Evolutionary conservation across 495 filamentous ascomycete genomes (phyloP), one percentile per base, ranked within the genome.

Genomic region (Poronia punctata): DNA sequence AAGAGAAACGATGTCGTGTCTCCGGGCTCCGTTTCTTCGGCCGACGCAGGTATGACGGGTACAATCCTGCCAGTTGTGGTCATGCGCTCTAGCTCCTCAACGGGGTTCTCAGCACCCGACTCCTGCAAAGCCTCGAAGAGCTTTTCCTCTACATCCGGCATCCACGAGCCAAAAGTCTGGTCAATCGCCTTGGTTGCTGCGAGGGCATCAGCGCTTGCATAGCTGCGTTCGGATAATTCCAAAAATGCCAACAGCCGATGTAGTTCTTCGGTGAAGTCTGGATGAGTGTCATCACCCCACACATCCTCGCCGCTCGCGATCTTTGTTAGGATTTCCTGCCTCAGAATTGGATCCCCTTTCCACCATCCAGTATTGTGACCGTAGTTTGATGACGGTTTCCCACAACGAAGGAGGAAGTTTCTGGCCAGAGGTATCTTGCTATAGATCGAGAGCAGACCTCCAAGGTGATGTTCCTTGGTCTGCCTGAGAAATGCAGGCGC

Each of bases 201-300:
- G 11, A 66, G 47, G 15, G 45, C 40, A 49, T 89, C 85, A 11
- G 71, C 71, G 39, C 83, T 86, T 5, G 84, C 89, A 59, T 93
- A 96, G n/a, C 80, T 75, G 28, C 89, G 79, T 5, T 81, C 71
- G 9, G 88, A 86, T 14, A 58, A 63, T 46, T 93, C 85, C 22
- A 95, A 68, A 51, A 96, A 94, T 15, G 87, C 88, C 63, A 95
- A 76, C n/a, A 95, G 52, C 17, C 89, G 79, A 54, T 94, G 88
- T 12, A 75, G 52, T 52, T 85, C 81, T 16, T 71, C 61, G 12
- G 64, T 33, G 38, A 81, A 65, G 4, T 57, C 47, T 17, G 58
- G 33, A 11, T 53, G 45, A 12, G 45, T 41, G 5, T 75, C 66
- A 10, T 78, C 71, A 14, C 70, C 64, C 52, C 62, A 68, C 5